phyloP scores from a whole-genome alignment of 306 rosid species.

The Dicorynia guianensis region DNA sequence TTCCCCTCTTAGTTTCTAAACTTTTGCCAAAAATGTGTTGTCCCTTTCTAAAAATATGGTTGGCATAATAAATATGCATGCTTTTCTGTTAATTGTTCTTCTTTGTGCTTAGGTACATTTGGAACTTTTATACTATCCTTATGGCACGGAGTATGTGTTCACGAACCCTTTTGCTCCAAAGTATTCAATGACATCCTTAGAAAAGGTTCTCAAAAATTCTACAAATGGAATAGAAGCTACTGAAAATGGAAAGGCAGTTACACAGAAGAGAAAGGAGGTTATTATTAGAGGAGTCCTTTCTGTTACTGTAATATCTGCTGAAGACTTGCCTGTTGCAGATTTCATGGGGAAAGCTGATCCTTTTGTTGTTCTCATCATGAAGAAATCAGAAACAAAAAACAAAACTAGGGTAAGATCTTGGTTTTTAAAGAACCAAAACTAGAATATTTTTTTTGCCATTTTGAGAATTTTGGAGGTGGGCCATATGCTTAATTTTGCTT shows the following conservation, averaged over 20 bases:
- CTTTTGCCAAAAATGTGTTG: background rate
- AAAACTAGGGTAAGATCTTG: slow-evolving; percentile 80
- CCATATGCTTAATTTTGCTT: background rate
- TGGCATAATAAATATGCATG: slow-evolving; percentile 27
- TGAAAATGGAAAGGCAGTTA: slow-evolving; percentile 63
- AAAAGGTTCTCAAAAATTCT: slow-evolving; percentile 75
- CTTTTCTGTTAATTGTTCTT: slow-evolving; percentile 27
- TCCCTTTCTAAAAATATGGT: background rate
- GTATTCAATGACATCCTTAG: slow-evolving; percentile 83
- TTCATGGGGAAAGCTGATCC: slow-evolving; percentile 95
- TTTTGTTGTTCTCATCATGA: slow-evolving; percentile 78
- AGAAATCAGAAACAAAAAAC: slow-evolving; percentile 80
- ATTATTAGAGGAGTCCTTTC: slow-evolving; percentile 92
- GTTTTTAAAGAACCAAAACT: slow-evolving; percentile 14
- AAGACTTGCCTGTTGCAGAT: slow-evolving; percentile 90
- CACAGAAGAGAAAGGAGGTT: slow-evolving; percentile 79
- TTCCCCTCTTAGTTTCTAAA: slow-evolving; percentile 14
- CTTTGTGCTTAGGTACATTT: slow-evolving; percentile 74
- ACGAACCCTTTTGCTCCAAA: slow-evolving; percentile 77
- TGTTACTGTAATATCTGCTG: slow-evolving; percentile 87
- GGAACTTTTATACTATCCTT: slow-evolving; percentile 91
- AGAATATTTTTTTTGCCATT: background rate
- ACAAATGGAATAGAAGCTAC: slow-evolving; percentile 67
- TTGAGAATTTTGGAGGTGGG: slow-evolving; percentile 27
- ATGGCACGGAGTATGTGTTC: slow-evolving; percentile 75